Evolutionary conservation across 2,329 filamentous ascomycete genomes (phyloP).

Genomic region (Xylaria sp.): DNA sequence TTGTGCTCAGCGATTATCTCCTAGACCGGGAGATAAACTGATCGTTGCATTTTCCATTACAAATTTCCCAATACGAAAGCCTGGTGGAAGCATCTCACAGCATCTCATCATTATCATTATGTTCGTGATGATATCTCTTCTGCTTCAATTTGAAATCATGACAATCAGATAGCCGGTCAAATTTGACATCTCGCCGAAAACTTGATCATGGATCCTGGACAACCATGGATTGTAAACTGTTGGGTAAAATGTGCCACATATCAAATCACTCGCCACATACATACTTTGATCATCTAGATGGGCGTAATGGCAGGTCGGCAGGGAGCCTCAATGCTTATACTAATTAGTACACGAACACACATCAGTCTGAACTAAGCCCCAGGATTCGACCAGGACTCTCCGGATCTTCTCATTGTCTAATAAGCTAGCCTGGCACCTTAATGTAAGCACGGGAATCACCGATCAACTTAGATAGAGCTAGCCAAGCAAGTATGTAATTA

Average conservation of each 20-base stretch:
- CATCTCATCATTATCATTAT: background rate
- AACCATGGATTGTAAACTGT: background rate
- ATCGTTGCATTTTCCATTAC: slow-evolving; percentile 15
- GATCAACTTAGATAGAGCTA: background rate
- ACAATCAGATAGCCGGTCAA: background rate
- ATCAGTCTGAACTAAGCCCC: background rate
- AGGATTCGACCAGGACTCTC: background rate
- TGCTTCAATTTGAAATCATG: slow-evolving; percentile 33
- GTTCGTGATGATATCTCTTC: background rate
- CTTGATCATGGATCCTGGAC: background rate
- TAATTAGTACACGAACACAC: background rate
- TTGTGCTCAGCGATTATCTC: background rate
- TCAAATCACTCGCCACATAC: slow-evolving; percentile 25
- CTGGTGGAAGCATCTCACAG: background rate
- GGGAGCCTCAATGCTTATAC: background rate
- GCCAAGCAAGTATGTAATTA: background rate
- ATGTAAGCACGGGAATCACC: background rate
- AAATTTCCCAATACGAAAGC: slow-evolving; percentile 14
- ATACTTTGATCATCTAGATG: background rate
- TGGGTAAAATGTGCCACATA: slow-evolving; percentile 4
- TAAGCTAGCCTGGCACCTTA: background rate
- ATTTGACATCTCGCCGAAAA: background rate
- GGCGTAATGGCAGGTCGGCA: background rate
- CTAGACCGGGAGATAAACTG: background rate
- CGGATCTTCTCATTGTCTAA: background rate